Conservation (phyloP, 2,329 filamentous ascomycete species). For the Alternaria conjuncta region DNA sequence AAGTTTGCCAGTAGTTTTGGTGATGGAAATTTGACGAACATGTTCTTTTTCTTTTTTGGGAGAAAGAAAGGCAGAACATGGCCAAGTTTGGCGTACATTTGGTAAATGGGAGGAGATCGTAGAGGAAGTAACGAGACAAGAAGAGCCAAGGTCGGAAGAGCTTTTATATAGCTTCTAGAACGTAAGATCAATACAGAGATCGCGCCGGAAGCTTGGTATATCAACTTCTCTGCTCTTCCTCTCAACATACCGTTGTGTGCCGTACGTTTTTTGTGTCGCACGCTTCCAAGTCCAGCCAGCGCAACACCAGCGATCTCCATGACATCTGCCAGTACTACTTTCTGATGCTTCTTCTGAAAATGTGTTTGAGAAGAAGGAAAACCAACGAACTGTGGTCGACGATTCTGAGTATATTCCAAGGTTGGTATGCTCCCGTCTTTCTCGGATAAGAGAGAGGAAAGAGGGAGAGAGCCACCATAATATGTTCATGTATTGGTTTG, state of each 20-base stretch:
- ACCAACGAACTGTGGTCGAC: too few species aligned
- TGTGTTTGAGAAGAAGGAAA: too few species aligned
- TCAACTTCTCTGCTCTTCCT: not conserved
- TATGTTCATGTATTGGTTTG: too few species aligned
- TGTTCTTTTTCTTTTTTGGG: not conserved
- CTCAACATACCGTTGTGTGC: not conserved
- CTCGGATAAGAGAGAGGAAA: too few species aligned
- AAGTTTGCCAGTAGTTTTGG: too few species aligned
- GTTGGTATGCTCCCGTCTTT: too few species aligned
- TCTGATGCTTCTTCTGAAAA: too few species aligned
- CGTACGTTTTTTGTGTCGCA: not conserved
- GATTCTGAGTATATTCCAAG: too few species aligned
- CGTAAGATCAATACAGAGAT: accelerated
- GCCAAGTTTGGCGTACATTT: not conserved
- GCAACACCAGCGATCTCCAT: not conserved
- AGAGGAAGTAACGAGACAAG: not conserved
- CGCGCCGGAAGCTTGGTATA: accelerated
- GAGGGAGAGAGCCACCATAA: too few species aligned
- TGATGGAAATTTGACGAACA: too few species aligned
- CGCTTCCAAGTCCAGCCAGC: not conserved
- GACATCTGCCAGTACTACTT: too few species aligned
- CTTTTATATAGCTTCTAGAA: not conserved
- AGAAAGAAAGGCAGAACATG: not conserved
- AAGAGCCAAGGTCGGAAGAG: not conserved
- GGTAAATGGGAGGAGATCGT: not conserved